Base-by-base conservation (phyloP, 2,329 filamentous ascomycete species). In the Stagonosporopsis cucurbitacearum region DNA sequence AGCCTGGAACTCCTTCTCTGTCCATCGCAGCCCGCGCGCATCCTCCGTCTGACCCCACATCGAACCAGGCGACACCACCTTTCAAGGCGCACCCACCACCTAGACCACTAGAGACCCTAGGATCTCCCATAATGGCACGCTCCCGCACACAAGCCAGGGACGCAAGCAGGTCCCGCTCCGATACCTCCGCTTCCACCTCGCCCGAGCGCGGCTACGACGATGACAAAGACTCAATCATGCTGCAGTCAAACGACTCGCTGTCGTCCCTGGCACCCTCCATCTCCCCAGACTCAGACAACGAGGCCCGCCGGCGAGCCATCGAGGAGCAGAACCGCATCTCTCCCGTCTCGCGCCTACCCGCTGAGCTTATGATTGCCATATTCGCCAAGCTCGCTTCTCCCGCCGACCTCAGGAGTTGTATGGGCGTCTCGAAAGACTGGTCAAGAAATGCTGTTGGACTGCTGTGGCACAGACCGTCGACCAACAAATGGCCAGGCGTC, bases 371-470 rank as follows among this genome's bases (percentile, higher is more conserved):
- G 72, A 97, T 99, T 70, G 86, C 88, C 76, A 89, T 98, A 69
- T 97, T 99, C 77, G 83, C 90, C 32, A 95, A 92, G 75, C 85
- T 99, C 54, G 88, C 82, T 68, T 86, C 84, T 12, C 84, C 92
- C 2, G 79, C 82, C 40, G 94, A 99, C 70, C 84, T 97, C 65
- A 84, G 92, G 64, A 88, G 88, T 76, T 96, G 91, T 77, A 93
- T 98, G 90, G 82, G 95, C 62, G 93, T 96, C n/a, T 97, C 89
- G 70, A 93, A 92, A 76, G 86, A 89, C 60, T 99, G 95, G 95
- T 90, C 95, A 25, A 84, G 89, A 60, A 97, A 97, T 72, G 89
- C 90, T 47, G 95, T 98, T 64, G 94, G 95, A 61, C 84, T 96
- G 63, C 83, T 99, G 20, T 99, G 95, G 95, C 93, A 97, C 75